Evolutionary conservation across 2,329 filamentous ascomycete genomes (phyloP).

Genomic region (Calonectria pauciramosa): DNA sequence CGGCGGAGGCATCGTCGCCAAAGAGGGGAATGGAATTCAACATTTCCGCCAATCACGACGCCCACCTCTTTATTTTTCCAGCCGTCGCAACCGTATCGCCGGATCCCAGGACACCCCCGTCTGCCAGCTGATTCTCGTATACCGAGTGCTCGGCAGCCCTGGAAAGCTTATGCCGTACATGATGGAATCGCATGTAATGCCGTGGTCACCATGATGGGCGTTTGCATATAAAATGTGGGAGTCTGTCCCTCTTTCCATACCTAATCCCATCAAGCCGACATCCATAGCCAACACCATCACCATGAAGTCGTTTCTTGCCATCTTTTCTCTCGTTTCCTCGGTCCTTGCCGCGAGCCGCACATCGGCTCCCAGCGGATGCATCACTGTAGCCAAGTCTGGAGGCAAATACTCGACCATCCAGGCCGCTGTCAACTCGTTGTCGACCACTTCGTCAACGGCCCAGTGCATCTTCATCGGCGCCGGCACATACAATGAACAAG

Average conservation of each 20-base stretch:
- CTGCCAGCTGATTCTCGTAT: neutral
- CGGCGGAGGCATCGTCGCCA: neutral
- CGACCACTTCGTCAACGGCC: conserved; percentile 60
- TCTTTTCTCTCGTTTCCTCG: conserved; percentile 31
- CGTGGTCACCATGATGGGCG: no score
- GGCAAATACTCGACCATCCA: conserved; percentile 58
- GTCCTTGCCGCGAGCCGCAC: conserved; percentile 51
- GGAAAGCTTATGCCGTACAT: neutral
- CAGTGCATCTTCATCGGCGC: conserved; percentile 78
- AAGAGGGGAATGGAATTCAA: neutral
- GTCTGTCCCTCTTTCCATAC: neutral
- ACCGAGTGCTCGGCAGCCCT: neutral
- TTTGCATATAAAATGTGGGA: neutral
- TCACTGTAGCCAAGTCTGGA: conserved; percentile 61
- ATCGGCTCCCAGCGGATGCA: conserved; percentile 61
- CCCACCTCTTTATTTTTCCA: neutral
- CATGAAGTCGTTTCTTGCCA: conserved; percentile 37
- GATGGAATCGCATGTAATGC: neutral
- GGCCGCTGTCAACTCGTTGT: conserved; percentile 70
- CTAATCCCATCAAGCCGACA: neutral
- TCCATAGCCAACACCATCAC: neutral
- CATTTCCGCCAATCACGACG: conserved; percentile 2
- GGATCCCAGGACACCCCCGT: neutral
- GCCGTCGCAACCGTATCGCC: neutral
- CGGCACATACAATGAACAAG: conserved; percentile 64